These are phyloP conservation scores for Rubia balearica DNA, from an alignment of 305 asterid genomes.

Conservation along the genomic window DNA sequence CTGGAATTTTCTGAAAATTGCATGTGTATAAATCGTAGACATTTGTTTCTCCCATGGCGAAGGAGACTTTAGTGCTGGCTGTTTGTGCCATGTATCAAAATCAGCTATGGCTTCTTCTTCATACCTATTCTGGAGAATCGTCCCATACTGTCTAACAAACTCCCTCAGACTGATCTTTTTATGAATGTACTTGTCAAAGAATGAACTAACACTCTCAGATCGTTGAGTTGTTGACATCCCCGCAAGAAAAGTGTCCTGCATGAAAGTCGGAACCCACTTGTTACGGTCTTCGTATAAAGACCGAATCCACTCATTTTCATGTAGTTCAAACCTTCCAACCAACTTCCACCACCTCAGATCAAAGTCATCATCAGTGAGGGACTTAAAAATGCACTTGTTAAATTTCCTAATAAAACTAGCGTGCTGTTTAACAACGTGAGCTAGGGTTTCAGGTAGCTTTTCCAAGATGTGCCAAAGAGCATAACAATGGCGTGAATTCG, in stretches of 20 bases:
- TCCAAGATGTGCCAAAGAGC: slow-evolving; percentile 85
- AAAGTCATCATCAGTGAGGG: slow-evolving; percentile 70
- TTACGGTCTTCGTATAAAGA: slow-evolving; percentile 66
- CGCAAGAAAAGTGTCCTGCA: slow-evolving; percentile 66
- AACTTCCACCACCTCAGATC: slow-evolving; percentile 94
- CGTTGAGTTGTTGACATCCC: slow-evolving; percentile 75
- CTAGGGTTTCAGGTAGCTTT: slow-evolving; percentile 57
- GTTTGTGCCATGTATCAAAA: slow-evolving; percentile 90
- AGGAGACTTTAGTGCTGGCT: slow-evolving; percentile 87
- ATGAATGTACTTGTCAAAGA: slow-evolving; percentile 78
- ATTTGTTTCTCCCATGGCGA: slow-evolving; percentile 96
- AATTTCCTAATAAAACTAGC: slow-evolving; percentile 57
- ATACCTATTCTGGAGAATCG: slow-evolving; percentile 60
- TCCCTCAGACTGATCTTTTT: slow-evolving; percentile 75
- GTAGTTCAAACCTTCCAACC: slow-evolving; percentile 75
- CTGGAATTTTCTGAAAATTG: slow-evolving; percentile 80
- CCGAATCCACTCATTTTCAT: slow-evolving; percentile 81
- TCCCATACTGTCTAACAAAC: slow-evolving; percentile 73
- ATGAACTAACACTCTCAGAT: slow-evolving; percentile 65
- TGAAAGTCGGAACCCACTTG: slow-evolving; percentile 73
- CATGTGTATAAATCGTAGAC: slow-evolving; percentile 77
- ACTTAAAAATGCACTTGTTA: slow-evolving; percentile 70
- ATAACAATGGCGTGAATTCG: slow-evolving; percentile 62
- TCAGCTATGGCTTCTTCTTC: slow-evolving; percentile 92
- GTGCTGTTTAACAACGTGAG: slow-evolving; percentile 52